Evolutionary conservation across 345 rosid species (phyloP).

Genomic region (Eutrema japonicum): DNA sequence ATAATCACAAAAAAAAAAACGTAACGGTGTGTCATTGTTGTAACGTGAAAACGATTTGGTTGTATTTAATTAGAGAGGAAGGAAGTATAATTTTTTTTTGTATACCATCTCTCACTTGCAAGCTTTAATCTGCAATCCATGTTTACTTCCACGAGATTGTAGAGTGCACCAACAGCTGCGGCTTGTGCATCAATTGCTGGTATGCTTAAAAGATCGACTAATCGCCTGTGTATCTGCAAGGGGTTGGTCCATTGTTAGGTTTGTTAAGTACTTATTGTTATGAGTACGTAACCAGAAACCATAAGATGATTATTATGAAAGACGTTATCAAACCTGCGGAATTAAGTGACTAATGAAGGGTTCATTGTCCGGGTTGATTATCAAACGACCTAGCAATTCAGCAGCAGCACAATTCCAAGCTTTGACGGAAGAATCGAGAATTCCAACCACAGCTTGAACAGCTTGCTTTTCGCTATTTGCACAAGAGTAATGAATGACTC

Average conservation of each 20-base stretch:
- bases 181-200: conserved; percentile 91
- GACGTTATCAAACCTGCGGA: conserved; percentile 62
- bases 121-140: conserved; percentile 99
- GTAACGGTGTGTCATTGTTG: not conserved
- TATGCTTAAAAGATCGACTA: conserved; percentile 84
- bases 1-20: not conserved
- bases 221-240: conserved; percentile 84
- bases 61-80: not conserved
- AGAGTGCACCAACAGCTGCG: conserved; percentile 93
- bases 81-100: not conserved
- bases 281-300: conserved; percentile 14
- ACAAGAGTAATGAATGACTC: conserved; percentile 33
- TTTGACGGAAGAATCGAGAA: conserved; percentile 72
- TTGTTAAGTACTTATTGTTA: not conserved
- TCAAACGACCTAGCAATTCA: conserved; percentile 87
- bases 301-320: not conserved
- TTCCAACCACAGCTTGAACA: conserved; percentile 86
- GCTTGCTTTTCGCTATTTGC: conserved; percentile 83
- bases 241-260: conserved; percentile 8
- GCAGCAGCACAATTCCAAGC: conserved; percentile 99
- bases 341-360: conserved; percentile 87
- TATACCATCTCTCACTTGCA: conserved; percentile 91
- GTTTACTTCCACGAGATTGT: conserved; percentile 91
- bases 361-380: conserved; percentile 96
- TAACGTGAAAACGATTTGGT: not conserved